A percentile compares a stretch with the other conserved stretches of the same genome.
Evolutionary conservation across 495 filamentous ascomycete genomes (phyloP).

Genomic region (Cenococcum geophilum): DNA sequence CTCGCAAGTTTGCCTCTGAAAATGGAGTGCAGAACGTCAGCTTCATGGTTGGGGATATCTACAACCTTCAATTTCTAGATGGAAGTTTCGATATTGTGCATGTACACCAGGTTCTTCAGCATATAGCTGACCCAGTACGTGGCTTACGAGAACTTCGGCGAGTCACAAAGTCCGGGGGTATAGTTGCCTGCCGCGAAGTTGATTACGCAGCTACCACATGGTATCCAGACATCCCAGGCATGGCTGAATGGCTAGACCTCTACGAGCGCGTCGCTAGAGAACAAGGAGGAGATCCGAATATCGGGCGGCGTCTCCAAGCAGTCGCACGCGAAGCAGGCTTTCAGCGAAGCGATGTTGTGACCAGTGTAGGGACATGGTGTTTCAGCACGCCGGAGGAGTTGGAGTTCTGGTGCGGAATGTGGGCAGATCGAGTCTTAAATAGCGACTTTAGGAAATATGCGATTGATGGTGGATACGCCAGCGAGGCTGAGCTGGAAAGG

Average conservation of each 20-base stretch:
- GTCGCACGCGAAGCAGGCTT: constrained; percentile 50
- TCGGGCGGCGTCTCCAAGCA: constrained; percentile 45
- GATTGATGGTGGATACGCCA: constrained; percentile 39
- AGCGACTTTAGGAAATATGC: constrained; percentile 41
- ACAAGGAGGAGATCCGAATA: constrained; percentile 47
- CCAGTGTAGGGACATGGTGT: constrained; percentile 43
- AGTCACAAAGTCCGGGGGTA: constrained; percentile 21
- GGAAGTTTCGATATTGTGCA: constrained; percentile 29
- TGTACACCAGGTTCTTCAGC: constrained; percentile 27
- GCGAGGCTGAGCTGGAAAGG: constrained; percentile 41
- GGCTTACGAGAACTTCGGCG: constrained; percentile 24
- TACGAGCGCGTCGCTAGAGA: constrained; percentile 39
- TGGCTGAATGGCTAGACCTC: constrained; percentile 42
- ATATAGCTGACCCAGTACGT: constrained; percentile 24
- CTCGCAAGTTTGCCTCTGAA: constrained; percentile 36
- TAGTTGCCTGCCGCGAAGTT: constrained; percentile 33
- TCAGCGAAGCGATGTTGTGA: constrained; percentile 33
- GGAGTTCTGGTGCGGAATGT: constrained; percentile 44
- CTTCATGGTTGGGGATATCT: constrained; percentile 46
- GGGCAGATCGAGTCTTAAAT: constrained; percentile 42
- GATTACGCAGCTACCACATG: constrained; percentile 39
- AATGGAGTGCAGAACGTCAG: constrained; percentile 42
- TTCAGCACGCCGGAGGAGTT: constrained; percentile 44
- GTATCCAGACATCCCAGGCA: constrained; percentile 42
- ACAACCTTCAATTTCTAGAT: constrained; percentile 7